Base-by-base conservation (phyloP, 495 filamentous ascomycete genomes). In the Collariella sp. region DNA sequence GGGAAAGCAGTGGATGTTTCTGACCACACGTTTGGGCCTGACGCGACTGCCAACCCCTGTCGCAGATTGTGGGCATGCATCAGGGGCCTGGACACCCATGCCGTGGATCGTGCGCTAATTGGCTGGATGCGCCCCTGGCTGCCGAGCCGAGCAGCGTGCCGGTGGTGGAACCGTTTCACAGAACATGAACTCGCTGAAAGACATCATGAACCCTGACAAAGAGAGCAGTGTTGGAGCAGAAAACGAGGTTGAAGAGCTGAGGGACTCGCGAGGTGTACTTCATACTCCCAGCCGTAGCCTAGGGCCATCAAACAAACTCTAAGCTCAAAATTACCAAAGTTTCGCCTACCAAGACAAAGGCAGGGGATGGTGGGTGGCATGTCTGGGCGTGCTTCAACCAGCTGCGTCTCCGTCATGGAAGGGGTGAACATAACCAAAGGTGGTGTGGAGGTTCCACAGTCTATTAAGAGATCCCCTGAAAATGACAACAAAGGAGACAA, bases 11-110 rank as follows among this genome's bases (percentile, higher is more conserved):
- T 31, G 23, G 18, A 18, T 35, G 48, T 48, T 55, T 39, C 46
- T 36, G 11, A 31, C 31, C 39, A 41, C 39, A 41, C 54, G 38
- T 15, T 46, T 36, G 7, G 22, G 45, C 22, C 38, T 45, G 58
- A 56, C 58, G 54, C 54, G 54, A 61, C 58, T 56, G 56, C 52
- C 15, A 33, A 53, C 42, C 58, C 58, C 40, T 52, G 58, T 57
- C 58, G 54, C 54, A 54, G 46, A 50, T 24, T n/a, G n/a, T n/a
- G n/a, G 34, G 40, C 50, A 54, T 61, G 54, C 50, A 41, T 57
- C 53, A 56, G 58, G 58, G 54, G 53, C 46, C 50, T 24, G 20
- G 2, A 18, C 18, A 15, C 26, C 50, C 44, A 35, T 42, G 31
- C 33, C 19, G 23, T 45, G 43, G 44, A 16, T 39, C 34, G 45